Evolutionary conservation across 352 stramenopile species (phyloP), one percentile per base, ranked within the genome.

Genomic region (Discostella stelligera): DNA sequence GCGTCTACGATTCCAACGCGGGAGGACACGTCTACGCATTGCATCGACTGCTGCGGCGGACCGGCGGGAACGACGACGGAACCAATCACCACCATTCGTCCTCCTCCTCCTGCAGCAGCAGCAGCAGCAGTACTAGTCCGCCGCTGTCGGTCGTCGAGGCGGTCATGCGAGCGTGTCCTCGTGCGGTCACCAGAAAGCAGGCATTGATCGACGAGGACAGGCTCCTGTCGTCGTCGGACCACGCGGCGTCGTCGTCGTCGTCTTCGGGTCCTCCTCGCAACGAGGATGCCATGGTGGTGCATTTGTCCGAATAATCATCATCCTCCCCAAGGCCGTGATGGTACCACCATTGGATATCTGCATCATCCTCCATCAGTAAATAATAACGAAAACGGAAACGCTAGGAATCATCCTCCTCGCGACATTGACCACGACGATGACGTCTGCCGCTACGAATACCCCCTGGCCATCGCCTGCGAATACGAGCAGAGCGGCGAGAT

Each of bases 381-480:
- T n/a, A n/a, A n/a, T n/a, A n/a, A n/a, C n/a, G n/a, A n/a, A n/a
- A n/a, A n/a, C n/a, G n/a, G n/a, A n/a, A n/a, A n/a, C n/a, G n/a
- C n/a, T n/a, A n/a, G n/a, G n/a, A n/a, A n/a, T n/a, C n/a, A n/a
- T n/a, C n/a, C n/a, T n/a, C n/a, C n/a, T n/a, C n/a, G 20, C 25
- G 55, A 44, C 25, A 16, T 44, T 16, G 27, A 49, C 27, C 14
- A 1, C n/a, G 56, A 50, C 30, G 6, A n/a, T 37, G 65, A 75
- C 6, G 72, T 75, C 41, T 64, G 74, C 39, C 64, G 72, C 21
- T 80, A 60, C 23, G 72, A 81, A 66, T 81, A 76, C 30, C 73
- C 73, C 7, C 66, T 81, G 8, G 60, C 59, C 13, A 73, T 81
- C 8, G 73, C 73, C 2, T 74, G 64, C 25, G 73, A 81, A 48